A percentile compares a stretch with the other conserved stretches of the same genome.
phyloP scores from a whole-genome alignment of 371 early-diverging fungal species.

The Mucor indicus region DNA sequence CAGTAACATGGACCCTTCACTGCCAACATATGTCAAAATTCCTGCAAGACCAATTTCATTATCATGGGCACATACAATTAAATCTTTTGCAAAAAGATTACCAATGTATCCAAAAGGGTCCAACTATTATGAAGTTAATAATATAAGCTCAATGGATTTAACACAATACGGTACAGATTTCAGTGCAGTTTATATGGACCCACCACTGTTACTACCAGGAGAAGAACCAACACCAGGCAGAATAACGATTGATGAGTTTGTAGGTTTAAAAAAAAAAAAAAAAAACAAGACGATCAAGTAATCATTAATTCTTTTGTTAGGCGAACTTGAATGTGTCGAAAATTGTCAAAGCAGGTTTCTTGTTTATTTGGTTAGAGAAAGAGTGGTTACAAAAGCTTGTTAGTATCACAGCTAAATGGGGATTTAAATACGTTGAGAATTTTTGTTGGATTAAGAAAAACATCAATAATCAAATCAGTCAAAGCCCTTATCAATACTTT shows the following conservation, averaged over 20 bases:
- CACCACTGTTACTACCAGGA: conserved; percentile 75
- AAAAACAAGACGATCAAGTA: background rate
- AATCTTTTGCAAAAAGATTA: conserved; percentile 8
- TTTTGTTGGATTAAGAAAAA: conserved; percentile 90
- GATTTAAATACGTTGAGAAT: conserved; percentile 94
- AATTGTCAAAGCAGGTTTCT: conserved; percentile 74
- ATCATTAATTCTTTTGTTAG: conserved; percentile 14
- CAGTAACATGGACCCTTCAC: conserved; percentile 72
- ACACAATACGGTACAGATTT: conserved; percentile 62
- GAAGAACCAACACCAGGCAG: conserved; percentile 67
- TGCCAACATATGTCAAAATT: conserved; percentile 87
- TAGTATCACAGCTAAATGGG: conserved; percentile 71
- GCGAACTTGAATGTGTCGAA: conserved; percentile 53
- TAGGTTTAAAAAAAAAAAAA: conserved; percentile 16
- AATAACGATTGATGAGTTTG: conserved; percentile 66
- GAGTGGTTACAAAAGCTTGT: conserved; percentile 82
- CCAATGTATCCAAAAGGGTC: background rate
- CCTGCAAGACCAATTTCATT: conserved; percentile 79
- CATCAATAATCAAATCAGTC: conserved; percentile 77
- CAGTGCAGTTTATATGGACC: conserved; percentile 89
- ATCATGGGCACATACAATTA: conserved; percentile 82
- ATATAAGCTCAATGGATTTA: conserved; percentile 46
- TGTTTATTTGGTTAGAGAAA: conserved; percentile 92
- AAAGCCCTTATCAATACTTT: conserved; percentile 66
- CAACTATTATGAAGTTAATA: conserved; percentile 36